phyloP scores from a whole-genome alignment of 257 asterid genomes.

The Solanum bulbocastanum region DNA sequence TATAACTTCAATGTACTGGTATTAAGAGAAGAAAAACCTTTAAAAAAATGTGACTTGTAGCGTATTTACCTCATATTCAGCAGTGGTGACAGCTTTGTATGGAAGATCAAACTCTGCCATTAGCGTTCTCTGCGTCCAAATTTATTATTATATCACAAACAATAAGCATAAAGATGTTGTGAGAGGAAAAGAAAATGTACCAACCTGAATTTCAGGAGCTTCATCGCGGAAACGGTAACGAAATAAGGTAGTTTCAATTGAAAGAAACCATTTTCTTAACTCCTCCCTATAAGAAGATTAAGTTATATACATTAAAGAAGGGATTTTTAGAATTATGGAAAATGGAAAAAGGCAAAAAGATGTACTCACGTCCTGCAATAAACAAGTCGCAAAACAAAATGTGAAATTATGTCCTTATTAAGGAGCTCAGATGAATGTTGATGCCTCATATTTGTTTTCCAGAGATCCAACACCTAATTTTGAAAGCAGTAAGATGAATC shows the following conservation, averaged over 20 bases:
- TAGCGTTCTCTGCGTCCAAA: slow-evolving; percentile 46
- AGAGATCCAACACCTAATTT: slow-evolving; percentile 40
- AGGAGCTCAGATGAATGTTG: slow-evolving; percentile 45
- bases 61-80: slow-evolving; percentile 71
- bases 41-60: neutral
- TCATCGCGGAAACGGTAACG: slow-evolving; percentile 61
- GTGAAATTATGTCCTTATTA: slow-evolving; percentile 84
- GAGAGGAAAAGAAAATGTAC: slow-evolving; percentile 1
- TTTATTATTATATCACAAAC: neutral
- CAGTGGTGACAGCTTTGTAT: slow-evolving; percentile 59
- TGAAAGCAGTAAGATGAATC: neutral
- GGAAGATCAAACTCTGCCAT: slow-evolving; percentile 76
- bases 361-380: slow-evolving; percentile 82
- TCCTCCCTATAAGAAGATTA: slow-evolving; percentile 47
- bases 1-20: neutral
- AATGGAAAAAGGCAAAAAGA: neutral
- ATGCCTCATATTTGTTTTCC: slow-evolving; percentile 64
- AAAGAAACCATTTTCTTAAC: slow-evolving; percentile 86
- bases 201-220: slow-evolving; percentile 60
- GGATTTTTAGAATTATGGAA: neutral
- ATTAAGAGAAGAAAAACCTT: neutral
- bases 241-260: slow-evolving; percentile 77
- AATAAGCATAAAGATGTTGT: neutral
- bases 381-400: slow-evolving; percentile 86
- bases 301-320: neutral